Percentiles rank a stretch among this genome's conserved stretches.
Evolutionary conservation across 129 eudicot species (phyloP).

Genomic region (Logfia minima): DNA sequence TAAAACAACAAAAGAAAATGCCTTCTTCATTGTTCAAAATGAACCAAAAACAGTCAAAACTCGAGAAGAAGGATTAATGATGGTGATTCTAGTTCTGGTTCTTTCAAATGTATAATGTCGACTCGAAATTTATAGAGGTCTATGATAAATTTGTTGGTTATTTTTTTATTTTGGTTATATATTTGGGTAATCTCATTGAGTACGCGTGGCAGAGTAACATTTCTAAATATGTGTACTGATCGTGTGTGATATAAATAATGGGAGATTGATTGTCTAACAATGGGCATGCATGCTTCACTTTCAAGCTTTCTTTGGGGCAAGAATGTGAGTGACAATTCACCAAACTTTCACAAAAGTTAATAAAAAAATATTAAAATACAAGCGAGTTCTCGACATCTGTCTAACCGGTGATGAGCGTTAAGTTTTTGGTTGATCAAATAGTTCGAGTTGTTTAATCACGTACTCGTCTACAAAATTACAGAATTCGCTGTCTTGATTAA

Average conservation of each 20-base stretch:
- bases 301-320: constrained; percentile 39
- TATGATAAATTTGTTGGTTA: no score
- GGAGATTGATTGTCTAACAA: constrained; percentile 9
- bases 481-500: neutral
- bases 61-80: neutral
- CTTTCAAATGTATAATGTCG: neutral
- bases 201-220: neutral
- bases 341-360: constrained; percentile 23
- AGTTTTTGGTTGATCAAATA: no score
- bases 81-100: neutral
- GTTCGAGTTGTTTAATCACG: neutral
- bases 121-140: neutral
- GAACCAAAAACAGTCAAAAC: neutral
- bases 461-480: neutral
- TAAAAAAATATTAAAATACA: neutral
- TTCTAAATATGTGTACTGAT: constrained; percentile 6
- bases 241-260: neutral
- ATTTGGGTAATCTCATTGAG: neutral
- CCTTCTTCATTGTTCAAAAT: constrained; percentile 28
- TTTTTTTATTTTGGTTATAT: neutral
- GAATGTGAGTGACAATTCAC: constrained; percentile 27
- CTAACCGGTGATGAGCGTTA: neutral
- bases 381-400: constrained; percentile 1
- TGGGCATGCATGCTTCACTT: constrained; percentile 30
- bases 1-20: constrained; percentile 16